Base-by-base conservation (phyloP, 106 monocot genomes). In the Iris macrosiphon region DNA sequence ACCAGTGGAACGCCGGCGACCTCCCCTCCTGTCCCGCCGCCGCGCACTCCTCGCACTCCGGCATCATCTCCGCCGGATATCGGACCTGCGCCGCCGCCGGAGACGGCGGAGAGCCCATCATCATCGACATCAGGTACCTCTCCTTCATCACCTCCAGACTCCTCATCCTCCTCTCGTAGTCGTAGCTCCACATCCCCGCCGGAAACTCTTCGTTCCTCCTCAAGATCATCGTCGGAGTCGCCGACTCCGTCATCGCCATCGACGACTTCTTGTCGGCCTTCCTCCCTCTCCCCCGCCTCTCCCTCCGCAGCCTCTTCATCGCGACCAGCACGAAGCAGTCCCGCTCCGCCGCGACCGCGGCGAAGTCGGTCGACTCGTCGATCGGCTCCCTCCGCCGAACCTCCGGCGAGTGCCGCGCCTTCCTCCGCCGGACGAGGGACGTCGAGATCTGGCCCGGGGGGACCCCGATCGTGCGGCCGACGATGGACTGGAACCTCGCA, bases 201-300 rank as follows among this genome's bases (percentile, higher is more conserved):
- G 52, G 26, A 57, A 20, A 40, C 11, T 48, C 25, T 10, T 48
- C 20, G 28, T 58, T 52, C 51, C 75, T 9, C 51, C 45, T 45
- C 50, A 75, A 61, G 56, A 81, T 66, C 35, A 61, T 80, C 71
- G 39, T 45, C 61, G 66, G 67, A 39, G 45, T 72, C 45, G 46
- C 22, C 58, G 51, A 9, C 47, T 33, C 25, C 28, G 31, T 1
- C 12, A 29, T 37, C 31, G 34, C 32, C 18, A 7, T 43, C 20
- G 4, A 13, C 26, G 19, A 13, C 32, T 2, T 20, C 21, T 25
- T 32, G 35, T 7, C 54, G 24, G 33, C 72, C 40, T 20, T 51
- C 25, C 19, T 48, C 9, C 40, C 49, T 18, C 23, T 63, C 37
- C 39, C 67, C 49, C 34, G 45, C 1, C 61, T 14, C 21, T 49